phyloP scores from a whole-genome alignment of 305 asterid species.

The Rubia tinctorum region DNA sequence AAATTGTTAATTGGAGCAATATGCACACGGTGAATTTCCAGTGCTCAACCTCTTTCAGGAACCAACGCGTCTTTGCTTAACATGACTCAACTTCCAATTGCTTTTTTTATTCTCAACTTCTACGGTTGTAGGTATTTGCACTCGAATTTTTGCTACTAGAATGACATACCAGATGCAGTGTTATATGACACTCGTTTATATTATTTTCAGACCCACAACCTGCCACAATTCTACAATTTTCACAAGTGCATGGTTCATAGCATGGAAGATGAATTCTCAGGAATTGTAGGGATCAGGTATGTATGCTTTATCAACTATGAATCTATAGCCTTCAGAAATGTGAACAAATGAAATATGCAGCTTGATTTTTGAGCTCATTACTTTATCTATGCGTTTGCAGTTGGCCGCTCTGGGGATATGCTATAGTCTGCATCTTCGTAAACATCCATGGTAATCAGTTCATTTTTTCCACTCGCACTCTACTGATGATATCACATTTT shows the following conservation, averaged over 20 bases:
- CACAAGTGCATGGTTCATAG: slow-evolving; percentile 69
- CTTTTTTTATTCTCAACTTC: no score
- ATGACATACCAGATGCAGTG: background rate
- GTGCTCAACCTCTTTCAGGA: slow-evolving; percentile 84
- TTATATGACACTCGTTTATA: background rate
- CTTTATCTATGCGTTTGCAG: slow-evolving; percentile 41
- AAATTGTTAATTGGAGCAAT: slow-evolving; percentile 11
- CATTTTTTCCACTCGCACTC: background rate
- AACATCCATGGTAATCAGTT: slow-evolving; percentile 67
- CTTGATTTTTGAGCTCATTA: background rate
- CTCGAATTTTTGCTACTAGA: background rate
- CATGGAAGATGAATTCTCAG: slow-evolving; percentile 93
- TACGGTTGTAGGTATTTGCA: slow-evolving; percentile 65
- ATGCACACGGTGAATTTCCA: slow-evolving; percentile 26
- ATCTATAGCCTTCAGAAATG: background rate
- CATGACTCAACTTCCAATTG: no score
- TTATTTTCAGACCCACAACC: slow-evolving; percentile 64
- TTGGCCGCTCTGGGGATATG: slow-evolving; percentile 40
- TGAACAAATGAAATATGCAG: background rate
- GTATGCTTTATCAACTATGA: background rate
- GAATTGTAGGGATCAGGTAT: slow-evolving; percentile 89
- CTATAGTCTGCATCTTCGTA: slow-evolving; percentile 44
- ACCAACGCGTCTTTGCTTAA: no score
- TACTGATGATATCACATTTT: background rate
- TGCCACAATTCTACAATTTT: slow-evolving; percentile 69